These are phyloP conservation scores for Kwoniella shivajii DNA, from an alignment of 1,284 basidiomycete species.

Conservation along the genomic window DNA sequence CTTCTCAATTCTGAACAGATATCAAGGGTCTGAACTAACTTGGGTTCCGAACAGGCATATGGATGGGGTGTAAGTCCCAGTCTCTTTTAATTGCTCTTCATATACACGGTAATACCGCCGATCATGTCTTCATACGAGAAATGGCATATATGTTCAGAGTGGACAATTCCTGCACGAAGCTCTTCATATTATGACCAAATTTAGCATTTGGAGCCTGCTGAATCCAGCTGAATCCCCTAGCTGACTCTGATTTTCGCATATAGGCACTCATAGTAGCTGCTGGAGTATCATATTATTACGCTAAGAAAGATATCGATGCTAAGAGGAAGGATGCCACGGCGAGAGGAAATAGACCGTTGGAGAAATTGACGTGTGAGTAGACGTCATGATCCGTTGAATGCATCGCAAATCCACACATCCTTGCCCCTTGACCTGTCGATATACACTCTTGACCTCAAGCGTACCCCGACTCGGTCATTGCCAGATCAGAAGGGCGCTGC, in stretches of 20 bases:
- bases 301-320: slow-evolving; percentile 57
- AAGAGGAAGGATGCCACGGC: slow-evolving; percentile 30
- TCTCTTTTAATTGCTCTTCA: background rate
- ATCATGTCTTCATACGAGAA: background rate
- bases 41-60: slow-evolving; percentile 23
- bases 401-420: background rate
- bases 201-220: too few relatives aligned
- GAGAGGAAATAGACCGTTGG: slow-evolving; percentile 17
- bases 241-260: background rate
- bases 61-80: slow-evolving; percentile 34
- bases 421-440: too few relatives aligned
- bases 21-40: background rate
- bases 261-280: slow-evolving; percentile 57
- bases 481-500: too few relatives aligned
- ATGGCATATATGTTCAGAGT: too few relatives aligned
- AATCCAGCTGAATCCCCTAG: too few relatives aligned
- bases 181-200: too few relatives aligned
- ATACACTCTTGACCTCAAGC: too few relatives aligned
- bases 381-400: background rate
- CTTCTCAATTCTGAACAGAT: background rate
- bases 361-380: slow-evolving; percentile 22
- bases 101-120: background rate
- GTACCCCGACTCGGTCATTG: too few relatives aligned
- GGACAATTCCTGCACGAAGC: too few relatives aligned
- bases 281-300: slow-evolving; percentile 58